Base-by-base conservation (phyloP, 306 rosid genomes). In the Lathyrus sativus region DNA sequence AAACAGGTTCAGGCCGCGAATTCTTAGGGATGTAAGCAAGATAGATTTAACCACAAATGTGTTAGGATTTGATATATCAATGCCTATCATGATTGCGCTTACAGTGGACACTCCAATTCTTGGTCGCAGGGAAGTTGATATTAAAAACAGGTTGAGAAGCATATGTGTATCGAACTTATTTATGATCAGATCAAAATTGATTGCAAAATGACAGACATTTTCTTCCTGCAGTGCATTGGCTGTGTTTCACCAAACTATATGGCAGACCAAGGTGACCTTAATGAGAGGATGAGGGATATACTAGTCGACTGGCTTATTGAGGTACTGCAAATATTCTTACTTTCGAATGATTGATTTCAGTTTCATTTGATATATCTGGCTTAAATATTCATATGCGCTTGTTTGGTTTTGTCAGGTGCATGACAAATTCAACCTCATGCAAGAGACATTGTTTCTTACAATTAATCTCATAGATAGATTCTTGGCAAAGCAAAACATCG, bases 81-180 rank as follows among this genome's bases (percentile, higher is more conserved):
- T 92, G 96, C 98, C 98, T 19, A 90, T 92, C 79, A 92, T 92
- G 98, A 93, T 93, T 78, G 95, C 88, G 46, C 92, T 93, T 62
- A 93, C 99, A 11, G 99, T 90, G 56, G 99, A 93, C 76, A 87
- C 92, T 73, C 99, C 99, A 58, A 43, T 83, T 58, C 97, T 95
- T 29, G 99, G 99, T 64, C 96, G 99, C 45, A 79, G 99, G 77
- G 96, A 93, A 75, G 96, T 96, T 26, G 97, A 93, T 78, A 93
- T 93, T 77, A 93, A 88, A 84, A 93, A 93, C 85, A 87, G 99
- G 99, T 87, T 61, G 8, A 65, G 38, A 78, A 54, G 33, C 55
- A 31, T 44, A n/a, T n/a, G n/a, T n/a, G n/a, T n/a, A n/a, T n/a
- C n/a, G n/a, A n/a, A n/a, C n/a, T n/a, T n/a, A n/a, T n/a, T n/a